phyloP scores from a whole-genome alignment of 768 basidiomycete genomes.

The Boletus tylopilopsis region DNA sequence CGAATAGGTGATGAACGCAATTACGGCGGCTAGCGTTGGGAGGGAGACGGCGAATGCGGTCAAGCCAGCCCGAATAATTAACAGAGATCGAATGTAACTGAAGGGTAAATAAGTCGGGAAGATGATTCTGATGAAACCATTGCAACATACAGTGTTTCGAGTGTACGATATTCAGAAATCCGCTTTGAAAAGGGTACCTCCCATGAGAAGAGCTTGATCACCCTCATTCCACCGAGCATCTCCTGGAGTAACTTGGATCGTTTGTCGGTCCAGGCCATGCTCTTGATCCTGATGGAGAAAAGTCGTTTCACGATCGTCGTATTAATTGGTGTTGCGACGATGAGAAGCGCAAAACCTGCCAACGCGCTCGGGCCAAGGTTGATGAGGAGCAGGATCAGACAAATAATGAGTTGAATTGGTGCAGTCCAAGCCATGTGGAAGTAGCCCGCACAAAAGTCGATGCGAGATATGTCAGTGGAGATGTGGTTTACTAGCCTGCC shows the following conservation, averaged over 20 bases:
- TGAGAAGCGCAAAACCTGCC: constrained; percentile 57
- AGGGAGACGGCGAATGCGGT: constrained; percentile 68
- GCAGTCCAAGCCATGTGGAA: constrained; percentile 81
- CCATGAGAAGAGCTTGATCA: constrained; percentile 94
- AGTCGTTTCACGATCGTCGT: constrained; percentile 68
- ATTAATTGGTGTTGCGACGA: constrained; percentile 73
- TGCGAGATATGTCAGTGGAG: constrained; percentile 85
- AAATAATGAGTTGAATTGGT: constrained; percentile 74
- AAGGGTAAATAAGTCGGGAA: not conserved
- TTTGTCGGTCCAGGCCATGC: constrained; percentile 89
- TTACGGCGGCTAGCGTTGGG: constrained; percentile 75
- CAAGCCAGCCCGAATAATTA: constrained; percentile 63
- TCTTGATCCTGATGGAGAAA: constrained; percentile 54
- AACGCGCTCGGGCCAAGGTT: constrained; percentile 64
- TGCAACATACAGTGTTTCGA: constrained; percentile 58
- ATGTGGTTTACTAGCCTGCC: constrained; percentile 94
- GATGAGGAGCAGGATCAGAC: constrained; percentile 67
- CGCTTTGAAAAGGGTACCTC: constrained; percentile 76
- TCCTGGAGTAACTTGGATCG: constrained; percentile 89
- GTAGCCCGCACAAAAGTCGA: constrained; percentile 82
- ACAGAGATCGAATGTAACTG: constrained; percentile 62
- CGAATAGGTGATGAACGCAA: constrained; percentile 75
- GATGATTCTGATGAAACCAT: constrained; percentile 2
- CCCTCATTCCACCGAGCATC: constrained; percentile 81
- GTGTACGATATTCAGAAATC: constrained; percentile 62